Percentiles rank a stretch among this genome's conserved stretches.
These are phyloP conservation scores for Fusarium neocosmosporiellum DNA, from an alignment of 2,329 filamentous ascomycete genomes.

Conservation along the genomic window DNA sequence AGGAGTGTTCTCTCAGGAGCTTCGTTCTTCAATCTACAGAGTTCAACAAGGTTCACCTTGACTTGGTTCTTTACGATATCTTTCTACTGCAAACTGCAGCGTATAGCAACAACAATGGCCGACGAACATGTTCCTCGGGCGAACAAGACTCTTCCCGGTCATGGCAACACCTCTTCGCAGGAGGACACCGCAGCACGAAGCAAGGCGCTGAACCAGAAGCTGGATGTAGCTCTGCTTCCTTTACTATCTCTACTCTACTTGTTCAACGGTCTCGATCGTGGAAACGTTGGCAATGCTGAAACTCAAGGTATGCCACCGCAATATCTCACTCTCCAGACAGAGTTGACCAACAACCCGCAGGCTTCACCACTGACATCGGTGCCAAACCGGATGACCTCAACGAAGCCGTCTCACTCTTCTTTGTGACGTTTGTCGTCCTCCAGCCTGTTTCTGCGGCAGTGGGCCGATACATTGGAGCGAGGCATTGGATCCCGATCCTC, in stretches of 20 bases:
- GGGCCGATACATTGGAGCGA: slow-evolving; percentile 42
- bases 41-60: background rate
- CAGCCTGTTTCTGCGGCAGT: slow-evolving; percentile 41
- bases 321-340: background rate
- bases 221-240: slow-evolving; percentile 51
- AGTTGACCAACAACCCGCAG: slow-evolving; percentile 7
- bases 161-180: slow-evolving; percentile 1
- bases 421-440: slow-evolving; percentile 43
- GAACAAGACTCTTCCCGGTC: slow-evolving; percentile 16
- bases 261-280: slow-evolving; percentile 55
- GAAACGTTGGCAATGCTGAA: slow-evolving; percentile 56
- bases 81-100: background rate
- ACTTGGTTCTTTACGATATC: background rate
- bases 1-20: background rate
- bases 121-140: slow-evolving; percentile 6
- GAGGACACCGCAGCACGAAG: slow-evolving; percentile 20
- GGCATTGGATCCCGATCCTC: slow-evolving; percentile 43
- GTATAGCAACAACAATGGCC: slow-evolving; percentile 22
- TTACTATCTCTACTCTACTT: slow-evolving; percentile 54
- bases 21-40: background rate
- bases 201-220: slow-evolving; percentile 47
- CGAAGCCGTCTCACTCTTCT: slow-evolving; percentile 43
- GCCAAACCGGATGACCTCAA: slow-evolving; percentile 43
- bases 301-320: slow-evolving; percentile 44
- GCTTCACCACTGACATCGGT: slow-evolving; percentile 43